phyloP scores from a whole-genome alignment of 2,329 filamentous ascomycete species.

The Sphaerulina musiva region DNA sequence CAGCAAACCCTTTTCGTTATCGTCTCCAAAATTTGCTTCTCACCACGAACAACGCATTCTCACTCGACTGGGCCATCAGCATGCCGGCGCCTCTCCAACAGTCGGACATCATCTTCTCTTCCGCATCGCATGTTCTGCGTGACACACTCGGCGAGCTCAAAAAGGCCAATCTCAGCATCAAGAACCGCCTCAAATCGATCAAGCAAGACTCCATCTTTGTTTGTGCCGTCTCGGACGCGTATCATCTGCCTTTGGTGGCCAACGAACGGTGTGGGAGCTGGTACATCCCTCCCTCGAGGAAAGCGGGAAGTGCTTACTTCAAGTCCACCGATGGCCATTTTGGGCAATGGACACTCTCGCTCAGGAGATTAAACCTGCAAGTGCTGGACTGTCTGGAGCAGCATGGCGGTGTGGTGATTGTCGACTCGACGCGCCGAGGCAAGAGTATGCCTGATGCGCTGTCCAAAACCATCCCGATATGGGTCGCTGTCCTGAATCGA shows the following conservation, averaged over 20 bases:
- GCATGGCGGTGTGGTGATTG: slow-evolving; percentile 64
- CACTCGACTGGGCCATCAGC: background rate
- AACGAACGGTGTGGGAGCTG: slow-evolving; percentile 96
- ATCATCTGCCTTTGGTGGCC: slow-evolving; percentile 65
- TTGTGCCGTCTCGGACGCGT: slow-evolving; percentile 50
- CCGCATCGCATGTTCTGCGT: slow-evolving; percentile 58
- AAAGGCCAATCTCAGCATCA: slow-evolving; percentile 67
- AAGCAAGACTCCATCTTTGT: slow-evolving; percentile 70
- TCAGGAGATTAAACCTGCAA: slow-evolving; percentile 76
- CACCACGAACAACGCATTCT: no score
- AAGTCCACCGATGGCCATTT: slow-evolving; percentile 96
- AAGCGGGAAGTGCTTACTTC: slow-evolving; percentile 78
- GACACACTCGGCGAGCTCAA: slow-evolving; percentile 65
- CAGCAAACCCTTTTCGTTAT: no score
- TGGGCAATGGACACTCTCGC: slow-evolving; percentile 84
- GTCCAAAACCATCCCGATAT: slow-evolving; percentile 88
- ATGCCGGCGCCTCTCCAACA: slow-evolving; percentile 13
- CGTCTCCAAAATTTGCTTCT: no score
- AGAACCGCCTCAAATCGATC: slow-evolving; percentile 78
- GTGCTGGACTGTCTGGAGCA: slow-evolving; percentile 61
- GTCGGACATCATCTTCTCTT: slow-evolving; percentile 49
- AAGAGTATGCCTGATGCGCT: slow-evolving; percentile 96
- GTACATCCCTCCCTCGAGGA: slow-evolving; percentile 67
- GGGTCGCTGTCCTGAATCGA: slow-evolving; percentile 81
- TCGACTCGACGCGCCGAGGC: slow-evolving; percentile 86